Base-by-base conservation (phyloP, 768 basidiomycete species). In the Dacryopinax primogenitus region DNA sequence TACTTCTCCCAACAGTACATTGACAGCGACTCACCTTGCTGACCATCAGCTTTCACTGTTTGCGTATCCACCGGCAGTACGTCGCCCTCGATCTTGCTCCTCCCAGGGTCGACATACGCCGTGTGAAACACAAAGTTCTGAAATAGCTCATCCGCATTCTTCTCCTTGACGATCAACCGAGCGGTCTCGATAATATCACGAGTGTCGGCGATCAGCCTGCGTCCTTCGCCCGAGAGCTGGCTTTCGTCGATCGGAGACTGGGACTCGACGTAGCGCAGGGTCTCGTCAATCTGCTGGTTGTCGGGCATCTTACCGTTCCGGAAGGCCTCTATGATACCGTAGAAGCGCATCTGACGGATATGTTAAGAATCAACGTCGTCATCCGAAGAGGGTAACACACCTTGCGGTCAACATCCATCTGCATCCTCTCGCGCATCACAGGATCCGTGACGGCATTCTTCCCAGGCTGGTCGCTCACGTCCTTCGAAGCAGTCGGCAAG, bases 121-220 rank as follows among this genome's bases (percentile, higher is more conserved):
- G 89, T 90, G 67, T 86, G 82, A 87, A 87, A 93, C 39, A 94
- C 75, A 69, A 95, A 94, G 70, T 89, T 86, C 75, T 97, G 95
- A 74, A 96, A 80, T 39, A 97, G 81, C 77, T 97, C 92, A 69
- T 95, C 93, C 26, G 79, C 76, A 69, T 96, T 96, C 83, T 95
- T 96, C 70, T 87, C 81, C 62, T 78, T 71, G n/a, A 94, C 84
- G 65, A 92, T 85, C 39, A 81, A 69, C 13, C 86, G 81, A 0
- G 71, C 66, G 3, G 90, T 92, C 68, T 84, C 82, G 70, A 95
- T 80, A 72, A 96, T 89, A 61, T 90, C 84, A 45, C 84, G 82
- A n/a, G 81, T 74, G 72, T 96, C 92, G 63, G 83, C 77, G 41
- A 93, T 77, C 68, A 97, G 84, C 69, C 83, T 84, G 77, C 81